phyloP scores from a whole-genome alignment of 352 stramenopile species.

The Phytophthora meadii region DNA sequence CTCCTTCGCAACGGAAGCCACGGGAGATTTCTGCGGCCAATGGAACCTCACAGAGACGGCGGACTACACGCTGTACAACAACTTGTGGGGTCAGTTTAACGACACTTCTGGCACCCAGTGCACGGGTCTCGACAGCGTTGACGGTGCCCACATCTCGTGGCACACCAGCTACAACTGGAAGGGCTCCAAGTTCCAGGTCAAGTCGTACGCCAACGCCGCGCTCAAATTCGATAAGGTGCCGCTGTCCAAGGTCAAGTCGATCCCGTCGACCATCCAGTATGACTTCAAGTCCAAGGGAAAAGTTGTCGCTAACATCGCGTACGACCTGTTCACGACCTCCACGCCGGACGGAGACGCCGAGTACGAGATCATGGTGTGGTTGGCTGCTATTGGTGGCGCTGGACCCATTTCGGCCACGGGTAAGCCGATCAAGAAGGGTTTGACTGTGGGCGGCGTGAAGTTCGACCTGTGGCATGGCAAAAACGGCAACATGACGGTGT shows the following conservation, averaged over 20 bases:
- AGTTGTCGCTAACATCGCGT: slow-evolving; percentile 44
- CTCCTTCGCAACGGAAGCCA: too few relatives aligned
- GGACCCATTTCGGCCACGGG: slow-evolving; percentile 35
- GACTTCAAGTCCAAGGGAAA: slow-evolving; percentile 41
- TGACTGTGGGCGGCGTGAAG: neutral
- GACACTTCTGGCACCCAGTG: slow-evolving; percentile 42
- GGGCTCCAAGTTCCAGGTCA: slow-evolving; percentile 8
- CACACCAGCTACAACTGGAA: slow-evolving; percentile 20
- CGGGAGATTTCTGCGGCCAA: neutral
- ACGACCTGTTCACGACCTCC: slow-evolving; percentile 45
- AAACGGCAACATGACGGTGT: slow-evolving; percentile 43
- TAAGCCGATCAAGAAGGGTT: neutral
- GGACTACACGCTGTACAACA: slow-evolving; percentile 53
- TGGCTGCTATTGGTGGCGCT: slow-evolving; percentile 34
- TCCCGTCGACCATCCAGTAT: slow-evolving; percentile 24
- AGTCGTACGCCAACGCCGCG: slow-evolving; percentile 13
- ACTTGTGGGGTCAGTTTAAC: slow-evolving; percentile 38
- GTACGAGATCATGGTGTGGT: slow-evolving; percentile 49
- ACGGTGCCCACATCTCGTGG: slow-evolving; percentile 7
- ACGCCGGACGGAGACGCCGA: slow-evolving; percentile 27
- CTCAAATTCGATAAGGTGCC: slow-evolving; percentile 8
- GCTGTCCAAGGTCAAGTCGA: slow-evolving; percentile 1
- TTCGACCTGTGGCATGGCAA: slow-evolving; percentile 34
- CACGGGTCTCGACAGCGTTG: slow-evolving; percentile 39
- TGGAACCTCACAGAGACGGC: slow-evolving; percentile 25